These are phyloP conservation scores for Moesziomyces antarcticus DNA, from an alignment of 1,284 basidiomycete species.

Conservation along the genomic window DNA sequence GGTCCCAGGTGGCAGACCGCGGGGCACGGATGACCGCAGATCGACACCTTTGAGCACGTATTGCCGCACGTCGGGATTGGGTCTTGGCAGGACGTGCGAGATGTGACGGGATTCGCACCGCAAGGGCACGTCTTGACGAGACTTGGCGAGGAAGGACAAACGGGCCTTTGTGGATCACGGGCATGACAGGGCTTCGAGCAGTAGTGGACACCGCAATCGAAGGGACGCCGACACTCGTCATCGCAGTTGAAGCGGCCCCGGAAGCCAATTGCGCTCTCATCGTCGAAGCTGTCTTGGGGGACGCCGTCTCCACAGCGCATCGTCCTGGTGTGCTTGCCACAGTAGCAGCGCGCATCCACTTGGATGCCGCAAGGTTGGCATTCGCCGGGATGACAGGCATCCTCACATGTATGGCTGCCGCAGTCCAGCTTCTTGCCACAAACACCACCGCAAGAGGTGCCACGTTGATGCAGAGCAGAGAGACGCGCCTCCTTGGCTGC, in stretches of 20 bases:
- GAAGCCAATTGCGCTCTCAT: constrained; percentile 21
- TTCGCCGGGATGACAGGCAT: constrained; percentile 57
- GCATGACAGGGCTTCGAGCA: constrained; percentile 61
- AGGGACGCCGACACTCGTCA: constrained; percentile 47
- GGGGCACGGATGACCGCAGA: constrained; percentile 60
- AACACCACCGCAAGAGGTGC: constrained; percentile 58
- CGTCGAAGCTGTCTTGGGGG: constrained; percentile 32
- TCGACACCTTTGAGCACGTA: constrained; percentile 46
- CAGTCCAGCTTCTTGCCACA: constrained; percentile 62
- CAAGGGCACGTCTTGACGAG: constrained; percentile 60
- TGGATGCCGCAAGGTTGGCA: constrained; percentile 55
- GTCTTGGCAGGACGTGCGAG: constrained; percentile 54
- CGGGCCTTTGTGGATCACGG: constrained; percentile 19
- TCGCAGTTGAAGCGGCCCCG: constrained; percentile 52
- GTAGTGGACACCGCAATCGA: constrained; percentile 59
- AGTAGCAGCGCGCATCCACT: constrained; percentile 57
- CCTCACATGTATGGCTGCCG: constrained; percentile 53
- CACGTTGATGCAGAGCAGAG: constrained; percentile 28
- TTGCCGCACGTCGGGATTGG: constrained; percentile 58
- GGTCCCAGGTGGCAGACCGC: constrained; percentile 56
- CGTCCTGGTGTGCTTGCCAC: constrained; percentile 51
- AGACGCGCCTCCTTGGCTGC: constrained; percentile 29
- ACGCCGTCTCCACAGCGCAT: constrained; percentile 61
- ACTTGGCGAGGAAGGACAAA: constrained; percentile 57
- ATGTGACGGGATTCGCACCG: constrained; percentile 46